Evolutionary conservation across 768 basidiomycete species (phyloP).

Genomic region (Vararia minispora): DNA sequence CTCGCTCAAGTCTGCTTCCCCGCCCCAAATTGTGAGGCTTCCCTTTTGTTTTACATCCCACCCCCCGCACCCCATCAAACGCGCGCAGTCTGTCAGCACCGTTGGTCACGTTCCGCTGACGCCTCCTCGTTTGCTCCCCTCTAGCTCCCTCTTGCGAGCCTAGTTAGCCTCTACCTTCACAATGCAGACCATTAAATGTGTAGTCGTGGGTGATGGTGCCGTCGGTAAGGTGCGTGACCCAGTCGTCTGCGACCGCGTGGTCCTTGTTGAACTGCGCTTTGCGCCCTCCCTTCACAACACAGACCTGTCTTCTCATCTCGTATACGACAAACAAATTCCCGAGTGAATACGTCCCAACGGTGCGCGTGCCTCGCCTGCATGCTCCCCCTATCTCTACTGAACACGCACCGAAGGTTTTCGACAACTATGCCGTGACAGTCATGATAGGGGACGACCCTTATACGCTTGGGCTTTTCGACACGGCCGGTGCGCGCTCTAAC

Average conservation of each 20-base stretch:
- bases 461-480: constrained; percentile 96
- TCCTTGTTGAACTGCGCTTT: background rate
- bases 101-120: too few relatives aligned
- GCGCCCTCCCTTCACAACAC: constrained; percentile 5
- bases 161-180: too few relatives aligned
- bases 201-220: constrained; percentile 96
- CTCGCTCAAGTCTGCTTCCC: too few relatives aligned
- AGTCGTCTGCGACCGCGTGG: background rate
- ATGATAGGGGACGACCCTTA: constrained; percentile 99
- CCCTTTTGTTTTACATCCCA: too few relatives aligned
- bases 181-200: constrained; percentile 99
- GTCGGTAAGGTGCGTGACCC: constrained; percentile 79
- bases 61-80: too few relatives aligned
- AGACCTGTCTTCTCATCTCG: constrained; percentile 96
- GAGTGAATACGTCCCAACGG: constrained; percentile 97
- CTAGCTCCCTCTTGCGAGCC: too few relatives aligned
- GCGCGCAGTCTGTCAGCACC: too few relatives aligned
- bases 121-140: too few relatives aligned
- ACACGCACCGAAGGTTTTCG: constrained; percentile 55
- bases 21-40: too few relatives aligned
- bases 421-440: constrained; percentile 99
- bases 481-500: constrained; percentile 65
- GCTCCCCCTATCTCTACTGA: constrained; percentile 12
- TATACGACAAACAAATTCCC: constrained; percentile 98
- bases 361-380: constrained; percentile 31